Conservation (phyloP, 768 basidiomycete genomes). For the Gautieria morchelliformis region DNA sequence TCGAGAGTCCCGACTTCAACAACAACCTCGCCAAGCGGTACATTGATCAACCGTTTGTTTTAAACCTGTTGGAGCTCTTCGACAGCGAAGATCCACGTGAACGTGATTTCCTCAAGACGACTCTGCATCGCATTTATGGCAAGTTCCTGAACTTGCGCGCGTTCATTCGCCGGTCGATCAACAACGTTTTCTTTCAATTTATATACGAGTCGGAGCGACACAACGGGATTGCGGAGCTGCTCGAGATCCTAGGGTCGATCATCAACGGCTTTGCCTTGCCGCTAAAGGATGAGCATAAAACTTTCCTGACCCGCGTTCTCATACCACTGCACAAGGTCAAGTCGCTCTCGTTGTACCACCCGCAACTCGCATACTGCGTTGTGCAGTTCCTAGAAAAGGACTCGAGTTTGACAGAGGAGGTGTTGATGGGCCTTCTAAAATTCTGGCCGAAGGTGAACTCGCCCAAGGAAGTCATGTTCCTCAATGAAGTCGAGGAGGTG, state of each 20-base stretch:
- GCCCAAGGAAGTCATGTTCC: constrained; percentile 99
- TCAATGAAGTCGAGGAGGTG: constrained; percentile 98
- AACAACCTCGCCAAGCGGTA: constrained; percentile 95
- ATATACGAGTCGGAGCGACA: constrained; percentile 98
- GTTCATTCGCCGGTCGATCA: constrained; percentile 97
- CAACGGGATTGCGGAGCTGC: constrained; percentile 96
- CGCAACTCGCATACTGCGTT: constrained; percentile 98
- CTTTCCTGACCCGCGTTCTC: constrained; percentile 86
- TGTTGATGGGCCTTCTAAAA: constrained; percentile 90
- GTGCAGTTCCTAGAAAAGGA: constrained; percentile 99
- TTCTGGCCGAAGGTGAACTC: constrained; percentile 99
- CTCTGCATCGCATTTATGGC: constrained; percentile 96
- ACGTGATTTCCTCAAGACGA: constrained; percentile 98
- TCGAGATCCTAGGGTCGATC: constrained; percentile 97
- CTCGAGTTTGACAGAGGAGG: constrained; percentile 82
- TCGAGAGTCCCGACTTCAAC: constrained; percentile 97
- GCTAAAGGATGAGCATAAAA: constrained; percentile 98
- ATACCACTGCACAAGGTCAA: constrained; percentile 98
- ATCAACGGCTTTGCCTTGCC: constrained; percentile 99
- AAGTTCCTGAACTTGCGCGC: constrained; percentile 98
- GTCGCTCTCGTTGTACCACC: constrained; percentile 94
- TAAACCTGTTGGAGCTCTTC: constrained; percentile 94
- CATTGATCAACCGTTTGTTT: constrained; percentile 92
- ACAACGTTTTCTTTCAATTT: constrained; percentile 99
- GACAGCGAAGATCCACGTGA: constrained; percentile 98